phyloP scores from a whole-genome alignment of 805 yeast species.

The Pichia rugopelliculosa region DNA sequence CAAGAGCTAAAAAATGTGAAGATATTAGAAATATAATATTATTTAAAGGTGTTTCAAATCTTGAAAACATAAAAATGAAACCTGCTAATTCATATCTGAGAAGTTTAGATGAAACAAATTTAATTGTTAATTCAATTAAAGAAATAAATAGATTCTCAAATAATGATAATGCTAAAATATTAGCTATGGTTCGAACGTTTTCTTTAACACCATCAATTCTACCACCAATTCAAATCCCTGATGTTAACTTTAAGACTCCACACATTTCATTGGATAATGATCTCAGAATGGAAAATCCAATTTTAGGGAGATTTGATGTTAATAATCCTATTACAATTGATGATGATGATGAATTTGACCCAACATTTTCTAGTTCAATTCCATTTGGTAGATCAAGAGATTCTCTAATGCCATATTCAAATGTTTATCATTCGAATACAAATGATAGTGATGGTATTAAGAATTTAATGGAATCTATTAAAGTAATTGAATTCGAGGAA shows the following conservation, averaged over 20 bases:
- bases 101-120: constrained; percentile 1
- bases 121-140: constrained; percentile 9
- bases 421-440: constrained; percentile 1
- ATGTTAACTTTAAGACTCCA: neutral
- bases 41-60: neutral
- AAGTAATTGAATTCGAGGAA: constrained; percentile 41
- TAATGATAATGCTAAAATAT: neutral
- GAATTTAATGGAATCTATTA: constrained; percentile 33
- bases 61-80: neutral
- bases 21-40: neutral
- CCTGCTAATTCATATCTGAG: neutral
- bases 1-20: constrained; percentile 4
- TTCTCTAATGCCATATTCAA: constrained; percentile 7
- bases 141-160: constrained; percentile 7
- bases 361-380: neutral
- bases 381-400: neutral
- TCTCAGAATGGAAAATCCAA: neutral
- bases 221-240: neutral
- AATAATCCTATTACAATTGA: constrained; percentile 6
- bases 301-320: neutral
- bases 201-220: constrained; percentile 2
- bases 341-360: neutral
- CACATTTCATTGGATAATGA: neutral
- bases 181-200: constrained; percentile 3
- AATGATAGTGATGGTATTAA: constrained; percentile 21